Percentiles rank a stretch among this genome's conserved stretches.
These are phyloP conservation scores for Sporothrix mexicana DNA, from an alignment of 2,329 filamentous ascomycete genomes.

Conservation along the genomic window DNA sequence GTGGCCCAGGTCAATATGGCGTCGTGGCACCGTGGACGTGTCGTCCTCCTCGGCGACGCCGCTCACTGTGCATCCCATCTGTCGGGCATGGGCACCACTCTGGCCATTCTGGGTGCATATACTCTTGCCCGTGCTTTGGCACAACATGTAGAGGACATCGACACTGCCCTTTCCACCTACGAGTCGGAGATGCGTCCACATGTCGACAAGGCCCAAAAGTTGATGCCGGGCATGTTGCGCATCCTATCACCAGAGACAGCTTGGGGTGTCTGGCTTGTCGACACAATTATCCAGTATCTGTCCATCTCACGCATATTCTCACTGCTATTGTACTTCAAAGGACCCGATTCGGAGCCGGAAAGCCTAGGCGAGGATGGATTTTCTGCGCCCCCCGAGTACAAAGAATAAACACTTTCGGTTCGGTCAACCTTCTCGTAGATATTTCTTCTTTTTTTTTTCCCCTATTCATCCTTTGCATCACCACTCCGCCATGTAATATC, in stretches of 20 bases:
- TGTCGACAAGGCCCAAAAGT: conserved; percentile 46
- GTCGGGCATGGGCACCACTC: conserved; percentile 56
- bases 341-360: neutral
- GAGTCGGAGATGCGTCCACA: conserved; percentile 32
- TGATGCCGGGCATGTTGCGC: conserved; percentile 41
- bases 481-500: no score
- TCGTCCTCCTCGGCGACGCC: conserved; percentile 57
- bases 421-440: no score
- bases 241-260: conserved; percentile 42
- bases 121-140: conserved; percentile 56
- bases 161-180: neutral
- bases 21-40: conserved; percentile 44
- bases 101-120: conserved; percentile 55
- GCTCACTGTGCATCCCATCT: conserved; percentile 53
- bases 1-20: conserved; percentile 52
- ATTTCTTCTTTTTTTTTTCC: no score
- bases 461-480: no score
- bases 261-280: conserved; percentile 41
- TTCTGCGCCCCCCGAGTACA: neutral
- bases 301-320: neutral
- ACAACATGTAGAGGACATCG: neutral
- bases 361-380: neutral
- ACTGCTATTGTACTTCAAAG: conserved; percentile 8
- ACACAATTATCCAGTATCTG: conserved; percentile 29
- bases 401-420: neutral